phyloP scores from a whole-genome alignment of 1,284 basidiomycete species.

The Ceratobasidium sp. region DNA sequence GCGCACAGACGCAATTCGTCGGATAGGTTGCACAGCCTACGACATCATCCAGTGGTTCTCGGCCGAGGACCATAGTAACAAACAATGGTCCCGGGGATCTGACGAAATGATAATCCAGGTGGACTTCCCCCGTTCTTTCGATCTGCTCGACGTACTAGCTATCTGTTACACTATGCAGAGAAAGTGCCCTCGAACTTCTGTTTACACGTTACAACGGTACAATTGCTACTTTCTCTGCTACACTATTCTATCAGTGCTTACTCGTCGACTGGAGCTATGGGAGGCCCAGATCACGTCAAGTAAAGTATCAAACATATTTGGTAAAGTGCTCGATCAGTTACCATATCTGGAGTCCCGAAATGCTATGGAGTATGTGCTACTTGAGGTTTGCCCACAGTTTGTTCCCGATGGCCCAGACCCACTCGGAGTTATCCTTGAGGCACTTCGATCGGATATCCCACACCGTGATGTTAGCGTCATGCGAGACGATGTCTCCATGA shows the following conservation, averaged over 20 bases:
- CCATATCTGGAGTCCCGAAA: not conserved
- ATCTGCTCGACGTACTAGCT: conserved; percentile 4
- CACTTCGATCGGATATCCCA: too few species aligned
- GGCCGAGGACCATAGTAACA: not conserved
- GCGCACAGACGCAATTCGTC: not conserved
- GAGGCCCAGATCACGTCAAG: not conserved
- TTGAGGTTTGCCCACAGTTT: too few species aligned
- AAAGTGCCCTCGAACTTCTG: not conserved
- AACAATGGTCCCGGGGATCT: not conserved
- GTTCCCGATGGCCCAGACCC: too few species aligned
- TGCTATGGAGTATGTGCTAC: not conserved
- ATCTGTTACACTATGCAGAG: conserved; percentile 7
- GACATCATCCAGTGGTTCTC: not conserved
- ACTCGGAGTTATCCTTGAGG: too few species aligned
- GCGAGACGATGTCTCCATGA: too few species aligned
- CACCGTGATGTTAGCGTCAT: too few species aligned
- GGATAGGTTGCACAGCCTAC: not conserved
- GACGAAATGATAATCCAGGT: not conserved
- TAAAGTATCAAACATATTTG: not conserved
- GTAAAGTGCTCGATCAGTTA: not conserved
- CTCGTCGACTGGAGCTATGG: not conserved
- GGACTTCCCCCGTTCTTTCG: not conserved
- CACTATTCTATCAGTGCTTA: not conserved
- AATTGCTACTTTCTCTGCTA: not conserved
- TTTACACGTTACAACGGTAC: not conserved